These are phyloP conservation scores for Phyllosticta ampelicida DNA, from an alignment of 2,329 filamentous ascomycete species.

Conservation along the genomic window DNA sequence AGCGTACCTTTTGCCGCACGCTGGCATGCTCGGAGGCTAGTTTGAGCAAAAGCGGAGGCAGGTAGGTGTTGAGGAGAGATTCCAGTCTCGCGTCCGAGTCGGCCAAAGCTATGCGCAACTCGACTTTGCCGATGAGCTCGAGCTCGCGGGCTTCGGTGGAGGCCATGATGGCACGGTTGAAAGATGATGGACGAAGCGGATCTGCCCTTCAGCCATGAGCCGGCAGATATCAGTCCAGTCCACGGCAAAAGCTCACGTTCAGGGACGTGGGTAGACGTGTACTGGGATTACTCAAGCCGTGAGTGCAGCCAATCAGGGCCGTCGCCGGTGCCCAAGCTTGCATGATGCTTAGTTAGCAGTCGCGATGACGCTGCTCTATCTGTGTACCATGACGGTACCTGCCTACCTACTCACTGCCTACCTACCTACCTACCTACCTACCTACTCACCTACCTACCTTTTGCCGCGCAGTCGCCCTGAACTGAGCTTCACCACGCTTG, in stretches of 20 bases:
- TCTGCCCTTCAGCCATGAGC: neutral
- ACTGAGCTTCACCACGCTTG: neutral
- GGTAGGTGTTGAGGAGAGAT: conserved; percentile 63
- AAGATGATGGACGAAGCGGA: neutral
- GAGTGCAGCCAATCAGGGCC: neutral
- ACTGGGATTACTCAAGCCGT: neutral
- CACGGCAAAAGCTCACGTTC: neutral
- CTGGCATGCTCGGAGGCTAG: conserved; percentile 67
- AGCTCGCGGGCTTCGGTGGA: conserved; percentile 60
- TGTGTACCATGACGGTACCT: no score
- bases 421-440: no score
- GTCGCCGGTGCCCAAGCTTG: neutral
- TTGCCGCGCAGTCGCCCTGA: neutral
- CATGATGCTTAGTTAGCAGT: neutral
- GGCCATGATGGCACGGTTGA: conserved; percentile 18
- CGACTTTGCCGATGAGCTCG: conserved; percentile 72
- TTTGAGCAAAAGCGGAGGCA: conserved; percentile 76
- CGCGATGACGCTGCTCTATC: neutral
- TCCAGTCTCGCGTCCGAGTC: conserved; percentile 78
- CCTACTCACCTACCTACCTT: no score
- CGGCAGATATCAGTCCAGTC: neutral
- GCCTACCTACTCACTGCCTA: no score
- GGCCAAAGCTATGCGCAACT: conserved; percentile 71
- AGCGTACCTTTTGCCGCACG: conserved; percentile 63
- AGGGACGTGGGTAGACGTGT: neutral